A percentile compares a stretch with the other conserved stretches of the same genome.
These are phyloP conservation scores for Suhomyces choctaworum DNA, from an alignment of 1,139 yeast species.

Conservation along the genomic window DNA sequence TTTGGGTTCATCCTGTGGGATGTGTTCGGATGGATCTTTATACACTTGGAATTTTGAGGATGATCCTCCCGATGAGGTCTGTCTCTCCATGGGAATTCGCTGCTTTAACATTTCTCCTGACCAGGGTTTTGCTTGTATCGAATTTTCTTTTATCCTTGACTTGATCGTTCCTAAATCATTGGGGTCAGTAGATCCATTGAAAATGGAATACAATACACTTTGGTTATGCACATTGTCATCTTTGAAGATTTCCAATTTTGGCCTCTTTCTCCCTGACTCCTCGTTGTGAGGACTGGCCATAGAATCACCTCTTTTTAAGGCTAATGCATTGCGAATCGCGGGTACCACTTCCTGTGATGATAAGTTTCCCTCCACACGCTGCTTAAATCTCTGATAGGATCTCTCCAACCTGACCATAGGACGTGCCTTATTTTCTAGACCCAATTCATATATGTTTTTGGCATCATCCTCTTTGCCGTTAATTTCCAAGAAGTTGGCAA, in stretches of 20 bases:
- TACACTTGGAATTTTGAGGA: constrained; percentile 40
- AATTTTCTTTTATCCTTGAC: constrained; percentile 65
- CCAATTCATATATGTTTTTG: constrained; percentile 58
- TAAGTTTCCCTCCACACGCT: constrained; percentile 23
- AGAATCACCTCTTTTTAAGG: constrained; percentile 29
- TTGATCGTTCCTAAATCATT: constrained; percentile 50
- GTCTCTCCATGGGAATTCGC: constrained; percentile 17
- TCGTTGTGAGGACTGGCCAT: constrained; percentile 1
- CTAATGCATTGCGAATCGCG: constrained; percentile 20
- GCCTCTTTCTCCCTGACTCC: constrained; percentile 18
- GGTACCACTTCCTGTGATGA: constrained; percentile 2
- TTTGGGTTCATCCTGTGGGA: constrained; percentile 9
- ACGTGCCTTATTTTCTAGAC: constrained; percentile 60
- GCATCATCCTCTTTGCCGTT: constrained; percentile 60
- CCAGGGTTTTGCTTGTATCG: constrained; percentile 61
- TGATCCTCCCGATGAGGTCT: constrained; percentile 13
- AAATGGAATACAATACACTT: constrained; percentile 33
- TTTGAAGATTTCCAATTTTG: constrained; percentile 32
- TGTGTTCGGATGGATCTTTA: constrained; percentile 26
- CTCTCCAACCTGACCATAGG: constrained; percentile 58
- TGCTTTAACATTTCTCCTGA: constrained; percentile 59
- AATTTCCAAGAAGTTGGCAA: constrained; percentile 65
- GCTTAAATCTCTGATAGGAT: constrained; percentile 49
- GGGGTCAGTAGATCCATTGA: constrained; percentile 23
- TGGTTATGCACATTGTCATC: constrained; percentile 24